A percentile compares a stretch with the other conserved stretches of the same genome.
Conservation (phyloP, 2,329 filamentous ascomycete genomes). For the Colletotrichum sp. region DNA sequence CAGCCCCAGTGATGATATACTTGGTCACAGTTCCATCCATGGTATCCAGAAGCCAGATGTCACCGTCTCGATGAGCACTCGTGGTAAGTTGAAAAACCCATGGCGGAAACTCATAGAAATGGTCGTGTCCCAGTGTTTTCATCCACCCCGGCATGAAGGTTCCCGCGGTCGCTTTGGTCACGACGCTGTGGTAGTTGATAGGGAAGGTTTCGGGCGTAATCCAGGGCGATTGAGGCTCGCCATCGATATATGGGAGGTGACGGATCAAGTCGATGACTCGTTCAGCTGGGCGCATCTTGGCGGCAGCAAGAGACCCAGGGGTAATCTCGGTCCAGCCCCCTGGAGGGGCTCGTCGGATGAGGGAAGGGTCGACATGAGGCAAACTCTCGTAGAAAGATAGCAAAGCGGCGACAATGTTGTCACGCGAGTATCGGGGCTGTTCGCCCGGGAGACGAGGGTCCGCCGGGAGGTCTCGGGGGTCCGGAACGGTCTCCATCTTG, state of each 20-base stretch:
- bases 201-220: neutral
- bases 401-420: neutral
- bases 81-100: neutral
- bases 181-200: neutral
- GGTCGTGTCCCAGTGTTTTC: neutral
- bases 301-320: neutral
- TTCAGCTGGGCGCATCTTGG: neutral
- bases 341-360: neutral
- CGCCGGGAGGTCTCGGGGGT: neutral
- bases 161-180: neutral
- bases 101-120: neutral
- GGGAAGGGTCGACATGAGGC: neutral
- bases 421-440: neutral
- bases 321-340: neutral
- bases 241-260: neutral
- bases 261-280: neutral
- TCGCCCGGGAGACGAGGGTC: neutral
- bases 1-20: neutral
- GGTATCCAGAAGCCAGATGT: neutral
- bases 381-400: neutral
- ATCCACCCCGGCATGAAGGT: neutral
- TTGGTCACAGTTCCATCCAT: conserved; percentile 7
- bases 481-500: neutral
- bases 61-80: neutral
- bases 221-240: neutral